Percentiles rank a stretch among this genome's conserved stretches.
Conservation (phyloP, 768 basidiomycete genomes). For the Lanmaoa pseudosensibilis region DNA sequence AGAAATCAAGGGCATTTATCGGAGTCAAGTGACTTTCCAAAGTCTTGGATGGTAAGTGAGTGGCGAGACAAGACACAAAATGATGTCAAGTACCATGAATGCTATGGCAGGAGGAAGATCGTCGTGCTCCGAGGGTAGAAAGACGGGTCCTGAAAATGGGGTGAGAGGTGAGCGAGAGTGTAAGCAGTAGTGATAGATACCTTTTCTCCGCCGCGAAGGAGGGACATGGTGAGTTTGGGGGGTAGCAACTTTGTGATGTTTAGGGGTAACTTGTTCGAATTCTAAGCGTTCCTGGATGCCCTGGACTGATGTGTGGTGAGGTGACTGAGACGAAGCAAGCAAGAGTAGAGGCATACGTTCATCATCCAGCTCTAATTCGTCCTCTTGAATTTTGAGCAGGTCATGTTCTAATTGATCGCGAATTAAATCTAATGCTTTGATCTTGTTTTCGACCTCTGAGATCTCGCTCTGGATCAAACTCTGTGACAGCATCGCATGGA, state of each 20-base stretch:
- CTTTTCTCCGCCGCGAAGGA: constrained; percentile 37
- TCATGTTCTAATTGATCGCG: constrained; percentile 78
- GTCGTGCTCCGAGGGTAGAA: constrained; percentile 96
- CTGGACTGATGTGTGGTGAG: constrained; percentile 55
- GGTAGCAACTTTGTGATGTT: constrained; percentile 21
- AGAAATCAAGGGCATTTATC: constrained; percentile 89
- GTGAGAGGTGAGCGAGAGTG: constrained; percentile 3
- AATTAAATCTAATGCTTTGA: constrained; percentile 79
- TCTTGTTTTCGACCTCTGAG: constrained; percentile 85
- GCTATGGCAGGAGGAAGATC: constrained; percentile 92
- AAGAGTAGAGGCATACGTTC: constrained; percentile 67
- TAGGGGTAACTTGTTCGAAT: constrained; percentile 55
- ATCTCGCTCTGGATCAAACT: constrained; percentile 86
- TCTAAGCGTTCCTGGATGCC: constrained; percentile 85
- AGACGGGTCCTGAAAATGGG: constrained; percentile 72
- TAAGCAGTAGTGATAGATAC: constrained; percentile 5
- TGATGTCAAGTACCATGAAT: constrained; percentile 73
- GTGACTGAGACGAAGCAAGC: background rate
- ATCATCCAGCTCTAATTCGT: constrained; percentile 95
- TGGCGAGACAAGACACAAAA: background rate
- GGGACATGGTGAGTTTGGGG: constrained; percentile 16
- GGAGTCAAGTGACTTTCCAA: constrained; percentile 78
- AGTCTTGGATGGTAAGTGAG: constrained; percentile 51
- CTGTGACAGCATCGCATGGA: constrained; percentile 40
- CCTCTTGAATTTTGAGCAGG: constrained; percentile 86